phyloP scores from a whole-genome alignment of 768 basidiomycete species.

The Pulveroboletus sp. region DNA sequence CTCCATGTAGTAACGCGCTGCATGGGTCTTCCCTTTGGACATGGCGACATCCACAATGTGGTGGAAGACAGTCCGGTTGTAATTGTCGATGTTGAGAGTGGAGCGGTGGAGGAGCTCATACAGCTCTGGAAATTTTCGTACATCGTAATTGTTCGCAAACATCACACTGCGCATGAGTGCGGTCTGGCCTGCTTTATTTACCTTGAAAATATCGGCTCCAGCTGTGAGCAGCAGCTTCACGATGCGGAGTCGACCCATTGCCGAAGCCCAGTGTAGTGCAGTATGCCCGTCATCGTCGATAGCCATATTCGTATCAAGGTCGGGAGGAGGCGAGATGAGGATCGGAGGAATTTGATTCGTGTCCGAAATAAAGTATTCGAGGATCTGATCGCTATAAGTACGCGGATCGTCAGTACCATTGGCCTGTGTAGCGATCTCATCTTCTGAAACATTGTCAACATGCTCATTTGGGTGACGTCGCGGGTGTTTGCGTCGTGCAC shows the following conservation, averaged over 20 bases:
- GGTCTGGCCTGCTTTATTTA: slow-evolving; percentile 95
- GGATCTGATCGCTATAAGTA: slow-evolving; percentile 90
- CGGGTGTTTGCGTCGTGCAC: slow-evolving; percentile 43
- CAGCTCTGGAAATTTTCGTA: slow-evolving; percentile 96
- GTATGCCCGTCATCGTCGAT: slow-evolving; percentile 99
- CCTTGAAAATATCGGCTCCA: slow-evolving; percentile 94
- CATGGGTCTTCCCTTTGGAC: slow-evolving; percentile 96
- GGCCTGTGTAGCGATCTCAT: slow-evolving; percentile 33
- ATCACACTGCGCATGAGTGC: slow-evolving; percentile 98
- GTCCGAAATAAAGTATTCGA: slow-evolving; percentile 99
- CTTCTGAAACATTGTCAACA: slow-evolving; percentile 42
- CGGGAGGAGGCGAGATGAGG: slow-evolving; percentile 79
- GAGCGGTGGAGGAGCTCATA: slow-evolving; percentile 97
- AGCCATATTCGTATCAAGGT: slow-evolving; percentile 93
- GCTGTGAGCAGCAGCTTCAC: slow-evolving; percentile 91
- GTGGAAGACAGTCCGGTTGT: slow-evolving; percentile 96
- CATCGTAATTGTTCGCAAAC: slow-evolving; percentile 99
- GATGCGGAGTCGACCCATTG: slow-evolving; percentile 95
- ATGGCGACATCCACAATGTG: slow-evolving; percentile 97
- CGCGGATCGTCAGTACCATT: slow-evolving; percentile 53
- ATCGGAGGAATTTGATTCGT: slow-evolving; percentile 85
- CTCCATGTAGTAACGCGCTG: slow-evolving; percentile 98
- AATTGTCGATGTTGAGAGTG: slow-evolving; percentile 97
- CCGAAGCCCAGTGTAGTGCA: slow-evolving; percentile 96
- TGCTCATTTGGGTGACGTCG: slow-evolving; percentile 44